These are phyloP conservation scores for Fistulifera pelliculosa DNA, from an alignment of 108 stramenopile species.

Conservation along the genomic window DNA sequence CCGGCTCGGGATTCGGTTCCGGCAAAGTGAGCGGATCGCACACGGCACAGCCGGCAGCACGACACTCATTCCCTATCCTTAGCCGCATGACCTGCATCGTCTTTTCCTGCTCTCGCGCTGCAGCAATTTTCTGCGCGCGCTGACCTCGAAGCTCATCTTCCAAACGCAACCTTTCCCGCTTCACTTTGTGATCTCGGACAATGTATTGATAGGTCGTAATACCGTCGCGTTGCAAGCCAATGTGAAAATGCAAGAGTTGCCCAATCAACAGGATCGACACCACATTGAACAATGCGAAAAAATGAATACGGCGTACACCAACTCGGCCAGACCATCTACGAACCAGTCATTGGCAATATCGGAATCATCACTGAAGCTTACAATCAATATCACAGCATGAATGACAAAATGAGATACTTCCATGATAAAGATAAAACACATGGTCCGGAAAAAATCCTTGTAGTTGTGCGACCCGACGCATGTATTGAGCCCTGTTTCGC, in stretches of 20 bases:
- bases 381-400: slow-evolving; percentile 20
- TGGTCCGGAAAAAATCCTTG: slow-evolving; percentile 52
- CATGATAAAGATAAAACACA: slow-evolving; percentile 43
- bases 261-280: slow-evolving; percentile 35
- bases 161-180: slow-evolving; percentile 31
- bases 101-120: slow-evolving; percentile 1
- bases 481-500: slow-evolving; percentile 82
- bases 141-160: slow-evolving; percentile 28
- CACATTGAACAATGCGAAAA: slow-evolving; percentile 40
- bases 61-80: neutral
- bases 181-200: slow-evolving; percentile 39
- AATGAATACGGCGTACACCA: slow-evolving; percentile 27
- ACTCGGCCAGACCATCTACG: neutral
- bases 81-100: neutral
- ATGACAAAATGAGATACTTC: slow-evolving; percentile 21
- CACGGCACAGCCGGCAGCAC: slow-evolving; percentile 1
- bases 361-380: slow-evolving; percentile 25
- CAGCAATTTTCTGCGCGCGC: slow-evolving; percentile 15
- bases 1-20: slow-evolving; percentile 1
- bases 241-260: slow-evolving; percentile 77
- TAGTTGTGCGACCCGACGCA: slow-evolving; percentile 82
- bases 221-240: slow-evolving; percentile 44
- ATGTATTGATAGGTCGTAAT: slow-evolving; percentile 90
- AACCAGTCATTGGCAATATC: slow-evolving; percentile 36
- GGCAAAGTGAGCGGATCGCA: slow-evolving; percentile 6